Conservation (phyloP, 1,284 basidiomycete species). For the Tausonia pullulans region DNA sequence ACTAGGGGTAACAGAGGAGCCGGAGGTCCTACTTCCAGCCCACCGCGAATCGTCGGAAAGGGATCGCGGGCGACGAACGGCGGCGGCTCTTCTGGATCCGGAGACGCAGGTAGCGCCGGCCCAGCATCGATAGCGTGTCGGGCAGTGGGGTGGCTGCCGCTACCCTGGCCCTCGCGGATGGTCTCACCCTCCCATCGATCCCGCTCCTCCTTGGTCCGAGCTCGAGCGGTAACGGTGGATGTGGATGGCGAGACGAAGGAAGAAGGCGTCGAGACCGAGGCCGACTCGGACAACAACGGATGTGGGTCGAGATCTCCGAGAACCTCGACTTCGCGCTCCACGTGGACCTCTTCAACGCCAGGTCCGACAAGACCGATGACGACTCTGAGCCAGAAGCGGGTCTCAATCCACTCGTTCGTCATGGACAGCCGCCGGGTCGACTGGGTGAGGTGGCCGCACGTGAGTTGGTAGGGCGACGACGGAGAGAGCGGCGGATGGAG, state of each 20-base stretch:
- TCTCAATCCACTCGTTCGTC: neutral
- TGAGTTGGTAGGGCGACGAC: slow-evolving; percentile 11
- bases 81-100: slow-evolving; percentile 1
- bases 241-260: too few relatives aligned
- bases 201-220: neutral
- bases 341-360: slow-evolving; percentile 6
- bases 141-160: too few relatives aligned
- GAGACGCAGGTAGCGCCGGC: neutral
- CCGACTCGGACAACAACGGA: too few relatives aligned
- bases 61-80: slow-evolving; percentile 7
- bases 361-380: slow-evolving; percentile 5
- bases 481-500: slow-evolving; percentile 13
- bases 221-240: too few relatives aligned
- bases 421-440: neutral
- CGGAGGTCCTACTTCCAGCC: neutral
- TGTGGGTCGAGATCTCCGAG: slow-evolving; percentile 7
- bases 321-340: slow-evolving; percentile 10
- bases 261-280: too few relatives aligned
- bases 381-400: slow-evolving; percentile 12
- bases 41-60: neutral
- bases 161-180: neutral
- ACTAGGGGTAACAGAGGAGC: neutral
- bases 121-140: neutral
- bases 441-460: slow-evolving; percentile 13
- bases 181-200: neutral